Evolutionary conservation across 345 rosid species (phyloP), one percentile per base, ranked within the genome.

Genomic region (Mallotus nudiflorus): DNA sequence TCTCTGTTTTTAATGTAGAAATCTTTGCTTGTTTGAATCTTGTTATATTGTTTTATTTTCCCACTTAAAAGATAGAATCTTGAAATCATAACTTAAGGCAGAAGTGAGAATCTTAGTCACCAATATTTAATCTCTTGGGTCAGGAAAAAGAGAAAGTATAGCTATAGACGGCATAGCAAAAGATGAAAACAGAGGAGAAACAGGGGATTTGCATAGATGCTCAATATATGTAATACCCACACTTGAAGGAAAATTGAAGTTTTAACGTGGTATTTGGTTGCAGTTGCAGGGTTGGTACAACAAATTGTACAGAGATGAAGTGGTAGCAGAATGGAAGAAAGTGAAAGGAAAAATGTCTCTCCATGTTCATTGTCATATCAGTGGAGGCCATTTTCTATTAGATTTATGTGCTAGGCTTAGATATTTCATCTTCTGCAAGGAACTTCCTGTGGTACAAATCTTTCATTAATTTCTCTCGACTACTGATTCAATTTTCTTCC

Each of bases 301-400:
- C 78, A 89, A 63, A 67, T 54, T 95, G 54, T 92, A 91, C 83
- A 82, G 99, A 44, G 99, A 95, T 62, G 99, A 95, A 82, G 92
- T 95, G 15, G 98, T 94, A 55, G 98, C 97, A 9, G 96, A 94
- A 74, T 94, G 99, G 99, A 94, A 94, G 87, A 90, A 94, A 81
- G 90, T 94, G 16, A 90, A 84, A 76, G 97, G 88, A 28, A 86
- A 82, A 75, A 94, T 94, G 99, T 94, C 97, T 24, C 90, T 94
- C 18, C 99, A 94, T 62, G 97, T 91, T 74, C 98, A 94, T 77
- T 91, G 98, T 69, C 98, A 94, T 70, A 91, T 94, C 62, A 91
- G 98, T n/a, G 98, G 96, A 59, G 97, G 96, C 77, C 98, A 93
- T 75, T 87, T 88, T 75, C 82, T 93, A 5, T 72, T 93, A 39